Evolutionary conservation across 345 rosid species (phyloP), one percentile per base, ranked within the genome.

Genomic region (Salix udensis): DNA sequence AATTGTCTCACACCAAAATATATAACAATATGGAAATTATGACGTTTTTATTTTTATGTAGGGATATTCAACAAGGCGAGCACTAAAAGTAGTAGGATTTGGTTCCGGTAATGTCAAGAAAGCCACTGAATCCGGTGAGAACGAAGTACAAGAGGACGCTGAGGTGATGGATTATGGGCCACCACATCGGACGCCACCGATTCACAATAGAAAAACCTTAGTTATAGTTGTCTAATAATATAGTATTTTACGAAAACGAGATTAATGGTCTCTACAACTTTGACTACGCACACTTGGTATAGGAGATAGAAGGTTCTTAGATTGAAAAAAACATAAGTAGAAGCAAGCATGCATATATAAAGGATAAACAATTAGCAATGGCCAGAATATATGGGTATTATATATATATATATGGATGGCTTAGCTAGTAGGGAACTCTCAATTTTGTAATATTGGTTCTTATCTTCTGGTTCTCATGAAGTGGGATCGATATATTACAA

Each of bases 171-270:
- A 84, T 78, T 84, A 84, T 67, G 83, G 76, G 7, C 76, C 67
- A 66, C 85, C 87, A 0, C 83, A 55, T 40, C 77, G 64, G 44
- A 66, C 65, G 34, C 83, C 87, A 62, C 83, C 85, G 14, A 74
- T 79, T 77, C 83, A 84, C 79, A 74, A 84, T 28, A 61, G 77
- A 71, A 9, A 67, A 78, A 31, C n/a, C n/a, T 55, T 71, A 58
- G 21, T 13, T 39, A 7, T 2, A 6, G n/a, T 9, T 46, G 44
- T 40, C 44, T 40, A 2, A 46, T 40, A 2, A 14, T 46, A 13
- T 46, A 46, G 44, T 46, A 46, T 46, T 12, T 46, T 16, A 13
- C 14, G 13, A 40, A 40, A 40, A 46, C 28, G 9, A 7, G 28
- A 3, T 11, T 62, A 15, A 16, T 31, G 7, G 55, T 19, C 24